Evolutionary conservation across 2,329 filamentous ascomycete species (phyloP).

Genomic region (Phyllosticta paracitricarpa): DNA sequence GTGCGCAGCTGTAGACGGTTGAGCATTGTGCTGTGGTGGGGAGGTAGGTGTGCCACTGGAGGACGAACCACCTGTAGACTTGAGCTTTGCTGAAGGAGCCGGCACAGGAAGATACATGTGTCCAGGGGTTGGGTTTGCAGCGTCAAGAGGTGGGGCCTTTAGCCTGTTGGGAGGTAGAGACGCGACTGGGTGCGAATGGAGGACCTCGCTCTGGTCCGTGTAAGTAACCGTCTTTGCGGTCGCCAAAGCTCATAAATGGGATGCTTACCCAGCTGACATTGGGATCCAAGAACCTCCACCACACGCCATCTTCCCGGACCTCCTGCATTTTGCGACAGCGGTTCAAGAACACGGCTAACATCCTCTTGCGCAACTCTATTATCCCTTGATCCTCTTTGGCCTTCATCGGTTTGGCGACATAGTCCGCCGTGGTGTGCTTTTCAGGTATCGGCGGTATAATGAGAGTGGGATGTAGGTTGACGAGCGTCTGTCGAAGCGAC

Average conservation of each 20-base stretch:
- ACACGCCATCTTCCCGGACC: constrained; percentile 84
- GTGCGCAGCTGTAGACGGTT: constrained; percentile 46
- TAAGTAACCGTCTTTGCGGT: constrained; percentile 4
- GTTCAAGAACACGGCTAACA: constrained; percentile 93
- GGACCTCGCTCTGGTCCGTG: constrained; percentile 67
- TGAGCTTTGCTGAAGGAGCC: constrained; percentile 75
- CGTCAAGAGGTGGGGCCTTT: constrained; percentile 88
- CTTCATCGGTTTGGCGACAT: constrained; percentile 93
- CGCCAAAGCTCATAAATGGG: not conserved
- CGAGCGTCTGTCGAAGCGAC: constrained; percentile 78
- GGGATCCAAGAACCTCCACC: constrained; percentile 95
- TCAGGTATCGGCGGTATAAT: constrained; percentile 96
- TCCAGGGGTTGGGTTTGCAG: constrained; percentile 80
- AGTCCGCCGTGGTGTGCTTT: constrained; percentile 98
- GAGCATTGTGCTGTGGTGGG: constrained; percentile 40
- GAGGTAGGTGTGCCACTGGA: constrained; percentile 45
- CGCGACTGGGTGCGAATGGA: constrained; percentile 80
- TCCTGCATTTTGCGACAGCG: constrained; percentile 88
- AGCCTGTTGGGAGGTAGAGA: constrained; percentile 90
- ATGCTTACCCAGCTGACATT: constrained; percentile 89
- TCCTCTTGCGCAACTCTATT: constrained; percentile 91
- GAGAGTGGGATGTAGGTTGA: constrained; percentile 85
- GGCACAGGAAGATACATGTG: constrained; percentile 85
- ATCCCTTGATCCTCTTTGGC: constrained; percentile 96
- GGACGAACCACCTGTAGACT: constrained; percentile 38